These are phyloP conservation scores for Candida chauliodis DNA, from an alignment of 805 yeast genomes.

Conservation along the genomic window DNA sequence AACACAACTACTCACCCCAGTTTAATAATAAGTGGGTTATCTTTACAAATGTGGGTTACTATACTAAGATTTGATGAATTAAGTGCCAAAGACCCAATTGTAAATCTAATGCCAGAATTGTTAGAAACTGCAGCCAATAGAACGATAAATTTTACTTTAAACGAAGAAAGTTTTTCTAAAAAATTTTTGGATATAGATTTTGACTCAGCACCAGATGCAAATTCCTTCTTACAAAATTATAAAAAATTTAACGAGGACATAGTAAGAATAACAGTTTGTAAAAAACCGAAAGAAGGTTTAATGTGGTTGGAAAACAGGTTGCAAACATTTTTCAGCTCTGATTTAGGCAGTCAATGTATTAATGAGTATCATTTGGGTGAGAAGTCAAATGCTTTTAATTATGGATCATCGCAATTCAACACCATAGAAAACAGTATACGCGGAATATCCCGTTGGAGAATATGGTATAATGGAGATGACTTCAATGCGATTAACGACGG, in stretches of 20 bases:
- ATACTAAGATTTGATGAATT: constrained; percentile 78
- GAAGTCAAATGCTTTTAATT: constrained; percentile 62
- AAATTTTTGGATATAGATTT: constrained; percentile 79
- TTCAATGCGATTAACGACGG: constrained; percentile 51
- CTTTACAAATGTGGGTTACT: constrained; percentile 92
- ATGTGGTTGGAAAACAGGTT: constrained; percentile 76
- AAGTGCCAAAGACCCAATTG: constrained; percentile 53
- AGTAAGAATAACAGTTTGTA: constrained; percentile 82
- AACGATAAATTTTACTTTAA: constrained; percentile 66
- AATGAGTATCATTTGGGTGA: constrained; percentile 52
- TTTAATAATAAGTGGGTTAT: constrained; percentile 83
- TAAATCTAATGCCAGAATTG: constrained; percentile 58
- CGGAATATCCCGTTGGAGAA: constrained; percentile 93
- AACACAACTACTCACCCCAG: constrained; percentile 82
- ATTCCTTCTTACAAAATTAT: constrained; percentile 73
- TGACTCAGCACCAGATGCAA: constrained; percentile 78
- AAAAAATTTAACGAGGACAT: constrained; percentile 86
- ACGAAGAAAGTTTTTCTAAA: constrained; percentile 61
- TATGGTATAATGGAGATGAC: constrained; percentile 71
- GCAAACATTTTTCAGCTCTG: constrained; percentile 67
- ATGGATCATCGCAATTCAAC: constrained; percentile 78
- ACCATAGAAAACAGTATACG: constrained; percentile 86
- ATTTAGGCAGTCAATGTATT: constrained; percentile 63
- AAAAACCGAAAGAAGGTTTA: constrained; percentile 76
- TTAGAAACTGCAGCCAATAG: constrained; percentile 76